Evolutionary conservation across 176 grass and related monocot species (phyloP).

Genomic region (Triticum timopheevii): DNA sequence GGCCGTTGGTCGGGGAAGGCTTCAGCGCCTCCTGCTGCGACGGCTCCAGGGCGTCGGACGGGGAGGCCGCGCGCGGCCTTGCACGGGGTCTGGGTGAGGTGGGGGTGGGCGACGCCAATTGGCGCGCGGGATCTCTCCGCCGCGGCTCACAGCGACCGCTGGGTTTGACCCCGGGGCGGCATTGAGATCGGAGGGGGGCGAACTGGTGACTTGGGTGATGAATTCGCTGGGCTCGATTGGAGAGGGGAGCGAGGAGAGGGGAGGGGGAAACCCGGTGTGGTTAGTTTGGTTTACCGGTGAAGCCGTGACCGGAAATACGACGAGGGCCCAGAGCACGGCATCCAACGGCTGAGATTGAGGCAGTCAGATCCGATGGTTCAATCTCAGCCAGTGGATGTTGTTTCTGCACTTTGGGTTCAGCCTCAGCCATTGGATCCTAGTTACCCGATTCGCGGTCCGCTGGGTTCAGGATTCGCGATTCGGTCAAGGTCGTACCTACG

Average conservation of each 20-base stretch:
- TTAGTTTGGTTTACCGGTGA: constrained; percentile 2
- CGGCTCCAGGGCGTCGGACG: constrained; percentile 61
- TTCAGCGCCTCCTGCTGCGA: constrained; percentile 65
- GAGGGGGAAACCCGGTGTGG: not conserved
- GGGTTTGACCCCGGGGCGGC: constrained; percentile 18
- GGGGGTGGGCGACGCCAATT: not conserved
- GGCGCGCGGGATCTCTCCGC: constrained; percentile 29
- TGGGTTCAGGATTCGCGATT: too few relatives aligned
- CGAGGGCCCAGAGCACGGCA: not conserved
- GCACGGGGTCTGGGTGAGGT: not conserved
- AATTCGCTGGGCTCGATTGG: constrained; percentile 18
- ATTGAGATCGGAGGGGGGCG: constrained; percentile 35
- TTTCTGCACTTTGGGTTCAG: too few relatives aligned
- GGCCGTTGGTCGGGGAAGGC: constrained; percentile 66
- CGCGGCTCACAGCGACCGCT: constrained; percentile 35
- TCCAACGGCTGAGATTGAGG: too few relatives aligned
- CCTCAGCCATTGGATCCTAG: too few relatives aligned
- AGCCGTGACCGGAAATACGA: not conserved
- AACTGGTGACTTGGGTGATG: not conserved
- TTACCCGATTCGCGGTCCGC: too few relatives aligned
- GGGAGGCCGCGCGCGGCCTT: constrained; percentile 44
- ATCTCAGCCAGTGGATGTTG: too few relatives aligned
- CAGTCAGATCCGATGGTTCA: too few relatives aligned
- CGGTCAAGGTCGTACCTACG: too few relatives aligned
- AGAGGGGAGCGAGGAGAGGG: not conserved